Evolutionary conservation across 192 early-diverging fungal species (phyloP).

Genomic region (Radiomyces spectabilis): DNA sequence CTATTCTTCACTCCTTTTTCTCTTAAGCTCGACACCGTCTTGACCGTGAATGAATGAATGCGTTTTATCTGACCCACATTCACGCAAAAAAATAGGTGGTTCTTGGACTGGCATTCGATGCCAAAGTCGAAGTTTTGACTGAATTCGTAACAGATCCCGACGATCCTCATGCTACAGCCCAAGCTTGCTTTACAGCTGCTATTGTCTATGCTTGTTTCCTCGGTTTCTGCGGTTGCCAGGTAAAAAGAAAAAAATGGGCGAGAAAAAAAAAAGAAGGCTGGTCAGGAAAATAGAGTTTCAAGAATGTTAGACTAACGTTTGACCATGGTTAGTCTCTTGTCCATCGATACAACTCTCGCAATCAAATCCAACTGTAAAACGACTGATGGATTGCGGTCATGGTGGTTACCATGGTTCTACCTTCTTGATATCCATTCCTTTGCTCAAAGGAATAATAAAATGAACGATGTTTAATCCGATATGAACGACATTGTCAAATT

Average conservation of each 20-base stretch:
- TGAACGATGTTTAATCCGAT: too few relatives aligned
- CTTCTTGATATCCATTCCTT: too few relatives aligned
- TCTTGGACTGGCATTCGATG: constrained; percentile 34
- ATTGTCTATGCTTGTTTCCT: constrained; percentile 43
- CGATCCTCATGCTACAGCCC: constrained; percentile 35
- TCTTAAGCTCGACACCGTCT: too few relatives aligned
- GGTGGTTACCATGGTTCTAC: too few relatives aligned
- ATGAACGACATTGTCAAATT: too few relatives aligned
- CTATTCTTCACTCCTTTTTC: too few relatives aligned
- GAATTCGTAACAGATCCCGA: constrained; percentile 37
- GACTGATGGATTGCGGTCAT: too few relatives aligned
- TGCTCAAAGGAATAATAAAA: too few relatives aligned
- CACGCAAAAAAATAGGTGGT: constrained; percentile 24
- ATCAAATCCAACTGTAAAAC: constrained; percentile 28
- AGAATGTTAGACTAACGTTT: not conserved
- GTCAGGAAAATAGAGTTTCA: not conserved
- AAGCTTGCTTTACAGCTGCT: constrained; percentile 41
- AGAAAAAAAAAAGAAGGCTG: too few relatives aligned
- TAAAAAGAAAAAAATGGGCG: constrained; percentile 4
- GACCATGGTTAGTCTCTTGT: constrained; percentile 11
- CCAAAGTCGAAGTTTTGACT: constrained; percentile 38
- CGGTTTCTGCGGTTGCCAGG: constrained; percentile 43
- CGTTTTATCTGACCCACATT: not conserved
- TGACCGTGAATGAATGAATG: too few relatives aligned
- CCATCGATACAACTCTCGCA: constrained; percentile 29